These are phyloP conservation scores for Favolaschia claudopus DNA, from an alignment of 768 basidiomycete genomes.

Conservation along the genomic window DNA sequence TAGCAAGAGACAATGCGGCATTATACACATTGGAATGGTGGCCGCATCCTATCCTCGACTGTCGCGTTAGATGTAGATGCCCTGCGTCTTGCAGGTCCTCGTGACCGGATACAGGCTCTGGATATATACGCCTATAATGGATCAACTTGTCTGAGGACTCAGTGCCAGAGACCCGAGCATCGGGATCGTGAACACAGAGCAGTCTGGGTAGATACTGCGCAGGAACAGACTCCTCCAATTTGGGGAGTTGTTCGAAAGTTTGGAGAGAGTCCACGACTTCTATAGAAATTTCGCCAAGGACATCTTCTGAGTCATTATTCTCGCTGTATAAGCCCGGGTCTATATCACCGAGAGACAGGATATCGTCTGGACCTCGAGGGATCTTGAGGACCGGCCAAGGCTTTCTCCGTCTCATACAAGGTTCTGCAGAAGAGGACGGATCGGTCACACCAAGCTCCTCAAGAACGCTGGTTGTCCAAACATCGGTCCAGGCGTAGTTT, in stretches of 20 bases:
- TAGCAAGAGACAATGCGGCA: conserved; percentile 48
- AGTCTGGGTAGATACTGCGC: conserved; percentile 30
- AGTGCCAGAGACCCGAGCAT: conserved; percentile 17
- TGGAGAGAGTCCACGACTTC: conserved; percentile 4
- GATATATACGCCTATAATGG: conserved; percentile 14
- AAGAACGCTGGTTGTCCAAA: conserved; percentile 23
- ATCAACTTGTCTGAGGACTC: background rate
- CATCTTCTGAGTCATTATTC: background rate
- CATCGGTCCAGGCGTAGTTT: conserved; percentile 19
- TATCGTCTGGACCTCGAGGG: background rate
- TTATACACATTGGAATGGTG: conserved; percentile 44
- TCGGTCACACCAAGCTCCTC: conserved; percentile 9
- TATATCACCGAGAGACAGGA: background rate
- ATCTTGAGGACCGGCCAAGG: conserved; percentile 15
- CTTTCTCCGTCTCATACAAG: conserved; percentile 5
- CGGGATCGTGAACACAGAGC: conserved; percentile 34
- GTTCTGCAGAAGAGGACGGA: background rate
- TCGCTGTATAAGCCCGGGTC: conserved; percentile 15
- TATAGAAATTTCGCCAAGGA: too few relatives aligned
- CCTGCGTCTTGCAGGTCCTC: conserved; percentile 3
- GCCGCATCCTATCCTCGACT: conserved; percentile 29
- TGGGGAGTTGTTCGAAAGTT: conserved; percentile 15
- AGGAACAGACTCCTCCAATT: conserved; percentile 34
- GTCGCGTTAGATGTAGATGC: conserved; percentile 27
- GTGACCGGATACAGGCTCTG: background rate